Base-by-base conservation (phyloP, 2,329 filamentous ascomycete genomes). In the Helminthosporium solani region DNA sequence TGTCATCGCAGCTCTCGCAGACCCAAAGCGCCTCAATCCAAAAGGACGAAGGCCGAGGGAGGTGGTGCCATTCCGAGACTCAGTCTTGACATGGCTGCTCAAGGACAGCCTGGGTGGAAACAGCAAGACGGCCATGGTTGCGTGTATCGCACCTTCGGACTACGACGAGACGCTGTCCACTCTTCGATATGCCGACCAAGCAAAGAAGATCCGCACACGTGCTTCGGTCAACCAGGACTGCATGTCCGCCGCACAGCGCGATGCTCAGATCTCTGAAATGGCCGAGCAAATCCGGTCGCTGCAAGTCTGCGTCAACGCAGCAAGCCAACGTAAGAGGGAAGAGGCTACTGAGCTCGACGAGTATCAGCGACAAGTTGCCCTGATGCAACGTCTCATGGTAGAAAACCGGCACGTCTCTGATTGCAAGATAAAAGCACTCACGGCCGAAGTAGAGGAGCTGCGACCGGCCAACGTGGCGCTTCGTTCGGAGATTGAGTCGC, bases 91-190 rank as follows among this genome's bases (percentile, higher is more conserved):
- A 9, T 87, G 92, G 92, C 80, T 99, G 3, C 79, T 99, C 54
- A 97, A 97, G 69, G 94, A 99, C 71, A 95, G 88, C 1, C 78
- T 99, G 0, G 94, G 94, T 11, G 94, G 94, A 44, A 99, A 99
- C 78, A 92, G 86, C 64, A 99, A 97, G 73, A 99, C 94, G 8
- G 94, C 94, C 52, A 99, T 99, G 94, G 96, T 99, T 61, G 94
- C 94, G 7, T 97, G 94, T 68, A 96, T 99, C 58, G 86, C 90
- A 4, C 94, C 94, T 0, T 86, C 88, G 0, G 94, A 99, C 73
- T 97, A 99, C 66, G 94, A 99, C 46, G 94, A 99, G 70, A 99
- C 94, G 0, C 80, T 99, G 1, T 96, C 90, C 2, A 99, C 94
- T 1, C 82, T 99, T 11, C 89, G 94, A 30, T 99, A 99, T 70